These are phyloP conservation scores for Closterium sp. DNA, from an alignment of 139 green algal species.

Conservation along the genomic window DNA sequence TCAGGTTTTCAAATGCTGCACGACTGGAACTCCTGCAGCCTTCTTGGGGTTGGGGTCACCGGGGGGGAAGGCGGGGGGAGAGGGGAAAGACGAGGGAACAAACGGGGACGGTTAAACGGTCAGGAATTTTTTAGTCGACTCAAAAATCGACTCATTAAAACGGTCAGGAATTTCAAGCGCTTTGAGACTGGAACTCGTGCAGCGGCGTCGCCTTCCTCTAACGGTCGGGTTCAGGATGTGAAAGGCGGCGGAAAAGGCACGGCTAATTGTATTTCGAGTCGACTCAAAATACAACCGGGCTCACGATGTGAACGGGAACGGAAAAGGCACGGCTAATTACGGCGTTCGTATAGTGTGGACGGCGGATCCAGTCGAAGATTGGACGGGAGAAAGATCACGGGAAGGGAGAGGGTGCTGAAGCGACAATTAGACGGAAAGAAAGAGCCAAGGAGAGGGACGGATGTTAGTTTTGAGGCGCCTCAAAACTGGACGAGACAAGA, in stretches of 20 bases:
- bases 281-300: too few species aligned
- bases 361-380: too few species aligned
- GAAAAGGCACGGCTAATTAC: too few species aligned
- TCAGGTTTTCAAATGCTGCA: constrained; percentile 85
- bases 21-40: constrained; percentile 83
- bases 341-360: too few species aligned
- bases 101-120: neutral
- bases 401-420: neutral
- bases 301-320: too few species aligned
- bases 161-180: too few species aligned
- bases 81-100: neutral
- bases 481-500: neutral
- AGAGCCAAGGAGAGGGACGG: neutral
- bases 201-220: constrained; percentile 16
- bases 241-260: too few species aligned
- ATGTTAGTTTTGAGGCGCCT: too few species aligned
- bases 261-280: too few species aligned
- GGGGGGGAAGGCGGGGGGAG: neutral
- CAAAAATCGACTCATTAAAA: too few species aligned
- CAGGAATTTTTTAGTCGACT: too few species aligned
- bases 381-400: neutral
- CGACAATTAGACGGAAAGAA: neutral
- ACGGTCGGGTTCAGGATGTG: neutral
- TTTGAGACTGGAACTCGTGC: too few species aligned
- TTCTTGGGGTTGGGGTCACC: constrained; percentile 16